These are phyloP conservation scores for Geotrichum citri-aurantii DNA, from an alignment of 1,139 yeast genomes.

Conservation along the genomic window DNA sequence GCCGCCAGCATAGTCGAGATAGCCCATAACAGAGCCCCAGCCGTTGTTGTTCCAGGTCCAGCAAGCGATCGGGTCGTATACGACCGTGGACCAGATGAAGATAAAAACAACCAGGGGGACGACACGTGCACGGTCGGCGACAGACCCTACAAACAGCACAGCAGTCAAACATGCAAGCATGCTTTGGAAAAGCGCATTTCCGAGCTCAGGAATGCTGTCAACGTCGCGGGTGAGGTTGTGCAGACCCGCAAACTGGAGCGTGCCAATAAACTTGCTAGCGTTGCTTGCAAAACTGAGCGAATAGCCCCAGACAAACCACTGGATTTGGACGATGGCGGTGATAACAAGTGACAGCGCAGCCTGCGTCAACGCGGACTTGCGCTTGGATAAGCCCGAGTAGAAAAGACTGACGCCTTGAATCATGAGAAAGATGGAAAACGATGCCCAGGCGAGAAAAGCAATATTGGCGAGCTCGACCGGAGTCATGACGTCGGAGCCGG, in stretches of 20 bases:
- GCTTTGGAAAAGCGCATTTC: constrained; percentile 32
- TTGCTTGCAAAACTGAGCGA: constrained; percentile 43
- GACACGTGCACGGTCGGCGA: constrained; percentile 54
- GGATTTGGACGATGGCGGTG: constrained; percentile 42
- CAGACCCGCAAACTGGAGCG: constrained; percentile 41
- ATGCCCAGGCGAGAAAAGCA: constrained; percentile 15
- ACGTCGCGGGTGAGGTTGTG: constrained; percentile 37
- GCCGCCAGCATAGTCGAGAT: constrained; percentile 62
- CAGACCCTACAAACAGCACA: constrained; percentile 51
- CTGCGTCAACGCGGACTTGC: constrained; percentile 53
- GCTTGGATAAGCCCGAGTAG: constrained; percentile 54
- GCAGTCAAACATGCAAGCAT: constrained; percentile 50
- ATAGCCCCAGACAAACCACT: constrained; percentile 51
- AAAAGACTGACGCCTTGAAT: constrained; percentile 40
- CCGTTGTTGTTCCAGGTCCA: constrained; percentile 63
- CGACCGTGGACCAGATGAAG: constrained; percentile 50
- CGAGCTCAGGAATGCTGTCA: constrained; percentile 37
- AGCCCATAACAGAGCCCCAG: constrained; percentile 49
- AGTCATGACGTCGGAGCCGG: background rate
- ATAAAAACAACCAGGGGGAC: constrained; percentile 50
- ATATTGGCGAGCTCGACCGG: constrained; percentile 8
- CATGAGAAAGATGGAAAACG: constrained; percentile 14
- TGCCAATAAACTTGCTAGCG: constrained; percentile 45
- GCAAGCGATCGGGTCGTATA: constrained; percentile 59
- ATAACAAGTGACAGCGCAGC: constrained; percentile 46